Base-by-base conservation (phyloP, 768 basidiomycete species). In the Xerocomellus intermedius region DNA sequence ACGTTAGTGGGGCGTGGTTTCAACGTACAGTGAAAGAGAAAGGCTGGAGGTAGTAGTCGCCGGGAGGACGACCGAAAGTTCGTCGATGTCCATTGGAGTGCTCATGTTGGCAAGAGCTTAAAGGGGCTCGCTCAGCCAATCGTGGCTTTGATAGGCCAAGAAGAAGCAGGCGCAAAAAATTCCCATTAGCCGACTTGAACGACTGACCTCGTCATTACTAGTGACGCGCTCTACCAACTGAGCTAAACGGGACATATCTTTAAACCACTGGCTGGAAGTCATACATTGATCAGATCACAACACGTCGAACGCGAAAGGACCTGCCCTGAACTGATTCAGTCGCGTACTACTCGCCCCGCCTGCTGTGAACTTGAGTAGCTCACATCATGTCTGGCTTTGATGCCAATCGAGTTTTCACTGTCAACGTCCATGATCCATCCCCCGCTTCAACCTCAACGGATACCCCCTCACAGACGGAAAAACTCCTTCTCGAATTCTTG, bases 361-460 rank as follows among this genome's bases (percentile, higher is more conserved):
- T 21, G 32, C 33, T 19, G 14, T 30, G 28, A 26, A 26, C 52
- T 52, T 56, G 22, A 38, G 42, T 33, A 38, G 21, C 41, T 50
- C 26, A 28, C 46, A 55, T 48, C 54, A 94, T 93, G 93, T 93
- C 92, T 62, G 91, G 91, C 55, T 96, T 92, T 66, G 93, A 96
- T 64, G 78, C 80, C 24, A 86, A 93, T 72, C 82, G 81, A 55
- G 82, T 94, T 28, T 94, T 87, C 72, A 84, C 87, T 1, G 87
- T 96, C 45, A 81, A 88, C 16, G 87, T 94, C 2, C 85, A 91
- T 62, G 84, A 87, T 60, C 72, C 77, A 8, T 61, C 66, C 16
- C 75, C 85, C 0, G 64, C 81, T 8, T 76, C 81, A 17, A 73
- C 78, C 12, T 74, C 80, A 16, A 81, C 85, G 22, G 91, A 94